Conservation (phyloP, 2,329 filamentous ascomycete species). For the Fusarium sp. region DNA sequence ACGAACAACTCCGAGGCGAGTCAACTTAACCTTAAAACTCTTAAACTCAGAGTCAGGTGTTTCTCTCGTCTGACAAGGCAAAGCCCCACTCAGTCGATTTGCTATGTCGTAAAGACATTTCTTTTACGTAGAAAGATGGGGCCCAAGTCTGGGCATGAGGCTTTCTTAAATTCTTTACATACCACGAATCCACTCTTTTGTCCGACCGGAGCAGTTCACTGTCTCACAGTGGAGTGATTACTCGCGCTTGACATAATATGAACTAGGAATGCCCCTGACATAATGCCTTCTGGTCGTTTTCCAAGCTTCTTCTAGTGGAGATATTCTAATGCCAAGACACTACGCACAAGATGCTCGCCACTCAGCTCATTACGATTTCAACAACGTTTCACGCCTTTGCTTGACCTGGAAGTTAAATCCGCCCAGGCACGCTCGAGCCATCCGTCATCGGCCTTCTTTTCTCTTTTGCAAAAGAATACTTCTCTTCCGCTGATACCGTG, state of each 20-base stretch:
- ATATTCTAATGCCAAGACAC: slow-evolving; percentile 6
- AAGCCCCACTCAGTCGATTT: slow-evolving; percentile 15
- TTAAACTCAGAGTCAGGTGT: slow-evolving; percentile 1
- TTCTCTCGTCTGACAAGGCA: slow-evolving; percentile 7
- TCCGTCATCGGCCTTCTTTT: neutral
- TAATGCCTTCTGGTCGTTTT: slow-evolving; percentile 18
- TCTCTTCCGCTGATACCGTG: neutral
- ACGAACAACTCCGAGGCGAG: neutral
- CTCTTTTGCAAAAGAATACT: neutral
- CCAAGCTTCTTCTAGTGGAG: slow-evolving; percentile 3
- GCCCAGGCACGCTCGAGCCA: neutral
- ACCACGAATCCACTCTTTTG: slow-evolving; percentile 19
- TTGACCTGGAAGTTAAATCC: neutral
- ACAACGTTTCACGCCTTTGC: neutral
- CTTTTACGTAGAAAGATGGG: slow-evolving; percentile 43
- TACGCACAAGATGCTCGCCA: neutral
- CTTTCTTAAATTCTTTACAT: slow-evolving; percentile 11
- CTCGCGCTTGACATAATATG: slow-evolving; percentile 30
- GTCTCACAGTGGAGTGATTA: slow-evolving; percentile 16
- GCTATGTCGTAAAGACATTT: slow-evolving; percentile 27
- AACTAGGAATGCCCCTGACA: slow-evolving; percentile 14
- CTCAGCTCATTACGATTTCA: neutral
- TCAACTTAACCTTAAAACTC: slow-evolving; percentile 2
- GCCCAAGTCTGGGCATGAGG: slow-evolving; percentile 31
- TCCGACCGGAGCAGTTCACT: slow-evolving; percentile 21